Base-by-base conservation (phyloP, 2,329 filamentous ascomycete genomes). In the Cladosporium sp. region DNA sequence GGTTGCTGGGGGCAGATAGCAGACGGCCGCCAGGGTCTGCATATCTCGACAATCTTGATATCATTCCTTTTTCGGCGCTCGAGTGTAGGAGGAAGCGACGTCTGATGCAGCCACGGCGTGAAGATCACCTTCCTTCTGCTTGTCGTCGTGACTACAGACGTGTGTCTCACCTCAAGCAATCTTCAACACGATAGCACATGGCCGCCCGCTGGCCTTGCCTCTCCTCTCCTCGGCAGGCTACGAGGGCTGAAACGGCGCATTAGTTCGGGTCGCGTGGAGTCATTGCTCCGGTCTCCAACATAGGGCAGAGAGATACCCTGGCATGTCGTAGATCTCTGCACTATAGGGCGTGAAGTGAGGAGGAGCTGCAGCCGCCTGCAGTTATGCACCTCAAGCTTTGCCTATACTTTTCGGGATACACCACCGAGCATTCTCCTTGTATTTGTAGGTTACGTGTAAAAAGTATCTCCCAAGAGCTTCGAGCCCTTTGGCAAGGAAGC, bases 41-140 rank as follows among this genome's bases (percentile, higher is more conserved):
- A 18, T 62, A 62, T 62, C 59, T 61, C 23, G 59, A 50, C 33
- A 62, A 62, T 62, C 59, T 61, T 23, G 59, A 50, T 62, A 62
- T 35, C 29, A 52, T 62, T 29, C 23, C 44, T 35, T 12, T 49
- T 29, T 11, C 23, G 5, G 57, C 5, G 40, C 26, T n/a, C 26
- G 18, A 49, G 28, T n/a, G 59, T 62, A 26, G n/a, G 18, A 40
- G 44, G 10, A 37, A 52, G 11, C 14, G n/a, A 33, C 1, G 23
- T 52, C 12, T 46, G 21, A 37, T 52, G 46, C 56, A 44, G 23
- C 35, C 56, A 35, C 4, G n/a, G 10, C 33, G 33, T 26, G 55
- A 40, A 31, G 21, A 35, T 21, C 18, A 28, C 31, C 16, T 5
- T 33, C 31, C 16, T 5, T 33, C 16, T 56, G 28, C 3, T 23